Conservation (phyloP, 2,329 filamentous ascomycete genomes). For the Fusarium graminum region DNA sequence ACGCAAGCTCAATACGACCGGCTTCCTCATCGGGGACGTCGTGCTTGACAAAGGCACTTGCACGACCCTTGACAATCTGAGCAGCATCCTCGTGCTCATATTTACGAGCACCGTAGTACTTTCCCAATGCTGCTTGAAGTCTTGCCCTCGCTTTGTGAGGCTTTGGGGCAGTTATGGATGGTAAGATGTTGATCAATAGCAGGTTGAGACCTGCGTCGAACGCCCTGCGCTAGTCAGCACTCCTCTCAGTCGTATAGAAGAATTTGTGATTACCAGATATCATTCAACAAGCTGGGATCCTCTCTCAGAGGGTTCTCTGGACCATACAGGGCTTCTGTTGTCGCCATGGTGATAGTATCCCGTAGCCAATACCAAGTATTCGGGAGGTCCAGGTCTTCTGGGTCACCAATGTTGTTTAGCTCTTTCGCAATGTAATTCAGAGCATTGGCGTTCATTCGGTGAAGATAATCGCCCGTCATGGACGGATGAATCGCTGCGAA, state of each 20-base stretch:
- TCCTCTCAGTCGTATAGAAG: rapidly evolving
- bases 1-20: slow-evolving; percentile 45
- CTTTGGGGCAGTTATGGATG: slow-evolving; percentile 21
- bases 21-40: slow-evolving; percentile 13
- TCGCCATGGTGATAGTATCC: slow-evolving; percentile 43
- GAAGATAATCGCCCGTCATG: slow-evolving; percentile 51
- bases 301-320: slow-evolving; percentile 27
- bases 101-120: slow-evolving; percentile 24
- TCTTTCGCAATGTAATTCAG: slow-evolving; percentile 52
- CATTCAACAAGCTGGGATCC: not conserved
- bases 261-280: slow-evolving; percentile 20
- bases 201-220: slow-evolving; percentile 24
- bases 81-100: slow-evolving; percentile 23
- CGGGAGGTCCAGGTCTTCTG: slow-evolving; percentile 6
- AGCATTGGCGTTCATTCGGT: slow-evolving; percentile 54
- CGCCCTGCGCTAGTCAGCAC: slow-evolving; percentile 1
- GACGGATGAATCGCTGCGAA: slow-evolving; percentile 54
- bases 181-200: slow-evolving; percentile 28
- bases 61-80: slow-evolving; percentile 50
- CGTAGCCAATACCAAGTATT: slow-evolving; percentile 55
- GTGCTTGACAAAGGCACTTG: slow-evolving; percentile 5
- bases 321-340: slow-evolving; percentile 28
- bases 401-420: slow-evolving; percentile 45
- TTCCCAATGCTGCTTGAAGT: slow-evolving; percentile 18
- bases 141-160: slow-evolving; percentile 22